Base-by-base conservation (phyloP, 2,329 filamentous ascomycete genomes). In the Pleomassaria siparia region DNA sequence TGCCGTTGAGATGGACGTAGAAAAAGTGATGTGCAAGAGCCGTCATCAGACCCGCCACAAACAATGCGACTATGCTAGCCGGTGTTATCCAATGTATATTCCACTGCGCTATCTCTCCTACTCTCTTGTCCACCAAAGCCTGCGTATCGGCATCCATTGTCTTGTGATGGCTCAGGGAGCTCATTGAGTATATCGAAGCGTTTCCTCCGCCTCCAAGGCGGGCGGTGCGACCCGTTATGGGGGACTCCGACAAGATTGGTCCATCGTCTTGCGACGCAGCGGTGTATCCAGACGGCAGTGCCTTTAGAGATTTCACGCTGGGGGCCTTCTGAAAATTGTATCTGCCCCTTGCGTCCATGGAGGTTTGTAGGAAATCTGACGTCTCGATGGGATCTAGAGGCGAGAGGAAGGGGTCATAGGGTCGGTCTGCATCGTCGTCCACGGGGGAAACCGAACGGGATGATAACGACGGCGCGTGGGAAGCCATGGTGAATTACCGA, bases 21-120 rank as follows among this genome's bases (percentile, higher is more conserved):
- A 70, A 70, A 9, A 67, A 28, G 46, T 72, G 69, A 43, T 72
- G 69, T 1, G 60, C 64, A 9, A 70, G n/a, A 22, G 67, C 68
- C 8, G 60, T 67, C 7, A 56, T 43, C 0, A 70, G 47, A 1
- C 69, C 68, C 11, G 59, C 53, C 7, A 70, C 28, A 24, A 70
- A 69, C 25, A 72, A 41, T 1, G 42, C 50, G 7, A 53, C 37
- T 20, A 70, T 63, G 6, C 65, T 44, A 2, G 59, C 61, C 1
- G 67, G 66, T 7, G 64, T 70, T 2, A 55, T 54, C 67, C 66
- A 71, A 43, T 71, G 65, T 39, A 71, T 50, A 18, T 64, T 55
- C 67, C 66, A 71, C 48, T 65, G 50, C n/a, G 64, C 68, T 9
- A 69, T 40, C 41, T 69, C 64, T 15, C 67, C 62, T 11, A 66